Evolutionary conservation across 768 basidiomycete species (phyloP), one percentile per base, ranked within the genome.

Genomic region (Kwoniella mangroviensis): DNA sequence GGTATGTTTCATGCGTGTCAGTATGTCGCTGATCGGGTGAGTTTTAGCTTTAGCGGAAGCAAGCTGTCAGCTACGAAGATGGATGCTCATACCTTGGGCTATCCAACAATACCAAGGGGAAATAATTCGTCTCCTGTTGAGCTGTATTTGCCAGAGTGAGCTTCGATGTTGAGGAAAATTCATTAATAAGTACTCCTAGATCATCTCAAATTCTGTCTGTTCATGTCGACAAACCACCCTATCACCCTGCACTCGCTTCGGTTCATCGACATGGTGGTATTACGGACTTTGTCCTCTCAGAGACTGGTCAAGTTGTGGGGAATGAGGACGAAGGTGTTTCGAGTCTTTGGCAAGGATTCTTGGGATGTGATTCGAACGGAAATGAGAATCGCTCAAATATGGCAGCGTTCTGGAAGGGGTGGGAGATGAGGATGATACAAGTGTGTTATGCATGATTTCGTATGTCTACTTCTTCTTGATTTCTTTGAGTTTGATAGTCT

Each of bases 391-490:
- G 63, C 17, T 28, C 43, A 11, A 49, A 21, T n/a, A n/a, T 22
- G 42, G n/a, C 55, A 41, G 63, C 21, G 15, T 79, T 79, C 55
- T 79, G 75, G 75, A 19, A 51, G 10, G 67, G 68, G 0, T 79
- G 75, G 74, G 71, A 74, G 53, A 62, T 59, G 24, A 53, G 64
- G 43, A 49, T 63, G 63, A 60, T 43, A 55, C 19, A 57, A 56
- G 56, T 24, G 51, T 24, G 40, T 51, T 15, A 66, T 41, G 60
- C n/a, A 67, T 73, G 63, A 22, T 62, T 41, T 60, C 13, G 28
- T 43, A 26, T 34, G 40, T 22, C 87, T 92, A 97, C 86, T 97
- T 97, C 88, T 96, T 98, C 87, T 94, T 95, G 69, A 94, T 90
- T 72, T 89, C 89, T 85, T 92, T 97, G 71, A 97, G 90, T 80